Base-by-base conservation (phyloP, 495 filamentous ascomycete species). In the Hypoxylon trugodes region DNA sequence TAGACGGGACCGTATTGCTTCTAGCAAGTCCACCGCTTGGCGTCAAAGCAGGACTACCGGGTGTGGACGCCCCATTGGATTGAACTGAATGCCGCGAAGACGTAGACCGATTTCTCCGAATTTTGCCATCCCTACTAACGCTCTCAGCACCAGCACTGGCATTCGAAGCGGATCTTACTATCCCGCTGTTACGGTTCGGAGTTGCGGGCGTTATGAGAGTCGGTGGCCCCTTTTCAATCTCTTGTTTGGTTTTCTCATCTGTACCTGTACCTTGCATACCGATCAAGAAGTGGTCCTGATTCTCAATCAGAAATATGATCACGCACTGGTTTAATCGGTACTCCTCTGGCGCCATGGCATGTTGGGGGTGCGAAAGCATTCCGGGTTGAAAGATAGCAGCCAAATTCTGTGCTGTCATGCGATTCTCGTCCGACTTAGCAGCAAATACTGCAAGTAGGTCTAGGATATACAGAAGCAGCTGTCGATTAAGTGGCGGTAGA, bases 371-470 rank as follows among this genome's bases (percentile, higher is more conserved):
- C 8, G 93, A 96, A 16, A 99, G 83, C 76, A 99, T 87, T 40
- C 95, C 95, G 2, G 95, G 95, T 72, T 98, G 96, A 76, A 99
- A 99, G 66, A 99, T 97, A 32, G 95, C 94, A n/a, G 95, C 89
- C 9, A 99, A 77, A 71, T 99, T 99, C 61, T 86, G 87, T 26
- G 95, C 91, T 10, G 87, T 96, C 95, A 99, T 99, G 38, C 93
- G 87, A 73, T 99, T 99, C 52, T 92, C 85, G 58, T 99, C 95
- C 0, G 93, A 90, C 77, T 99, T 99, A 51, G 95, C 96, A 10
- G 96, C 93, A 68, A 99, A 99, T 10, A 99, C 95, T 8, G 95
- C 96, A 26, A 99, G 84, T n/a, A 99, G 83, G 76, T 99, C 95
- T 25, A 99, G 84, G 59, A 99, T 96, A 71, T 99, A 99, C 18